phyloP scores from a whole-genome alignment of 306 rosid species.

The Carpinus viminea region DNA sequence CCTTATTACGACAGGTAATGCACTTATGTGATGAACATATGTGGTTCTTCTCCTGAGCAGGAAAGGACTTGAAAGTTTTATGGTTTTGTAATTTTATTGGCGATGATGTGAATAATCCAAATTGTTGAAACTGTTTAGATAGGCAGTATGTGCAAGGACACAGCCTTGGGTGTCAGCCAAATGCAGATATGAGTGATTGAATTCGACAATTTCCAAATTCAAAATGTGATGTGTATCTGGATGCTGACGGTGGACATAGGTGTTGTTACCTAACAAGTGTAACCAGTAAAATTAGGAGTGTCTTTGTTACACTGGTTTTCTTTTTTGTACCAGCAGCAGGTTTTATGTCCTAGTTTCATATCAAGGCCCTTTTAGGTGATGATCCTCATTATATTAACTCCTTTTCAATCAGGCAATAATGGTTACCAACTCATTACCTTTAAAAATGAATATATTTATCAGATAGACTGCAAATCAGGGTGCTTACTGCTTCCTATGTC shows the following conservation, averaged over 20 bases:
- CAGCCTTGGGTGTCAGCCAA: not conserved
- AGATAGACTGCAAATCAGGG: not conserved
- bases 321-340: not conserved
- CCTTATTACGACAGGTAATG: slow-evolving; percentile 81
- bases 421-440: not conserved
- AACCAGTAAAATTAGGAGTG: not conserved
- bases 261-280: not conserved
- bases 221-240: not conserved
- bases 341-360: not conserved
- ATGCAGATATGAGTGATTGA: slow-evolving; percentile 1
- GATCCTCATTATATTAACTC: slow-evolving; percentile 1
- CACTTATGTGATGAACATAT: not conserved
- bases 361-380: not conserved
- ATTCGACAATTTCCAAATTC: not conserved
- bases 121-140: not conserved
- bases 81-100: not conserved
- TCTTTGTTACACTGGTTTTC: not conserved
- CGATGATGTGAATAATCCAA: not conserved
- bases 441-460: not conserved
- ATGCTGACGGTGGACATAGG: not conserved
- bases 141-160: not conserved
- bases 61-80: slow-evolving; percentile 1
- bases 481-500: not conserved
- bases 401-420: not conserved
- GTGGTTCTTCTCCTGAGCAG: slow-evolving; percentile 14